A percentile compares a stretch with the other conserved stretches of the same genome.
These are phyloP conservation scores for Paxillus ammoniavirescens DNA, from an alignment of 768 basidiomycete species.

Conservation along the genomic window DNA sequence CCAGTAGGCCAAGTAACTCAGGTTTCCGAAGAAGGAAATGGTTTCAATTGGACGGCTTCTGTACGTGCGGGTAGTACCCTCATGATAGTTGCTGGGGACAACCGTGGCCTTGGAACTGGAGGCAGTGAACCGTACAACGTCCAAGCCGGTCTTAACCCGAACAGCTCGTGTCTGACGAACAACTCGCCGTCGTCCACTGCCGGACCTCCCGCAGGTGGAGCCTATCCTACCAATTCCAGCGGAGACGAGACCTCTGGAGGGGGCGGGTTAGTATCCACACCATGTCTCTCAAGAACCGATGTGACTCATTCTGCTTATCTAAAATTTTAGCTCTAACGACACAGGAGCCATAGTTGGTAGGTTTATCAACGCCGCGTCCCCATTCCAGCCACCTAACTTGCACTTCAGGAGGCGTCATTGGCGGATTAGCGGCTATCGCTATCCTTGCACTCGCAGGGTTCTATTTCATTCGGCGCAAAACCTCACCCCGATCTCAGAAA, in stretches of 20 bases:
- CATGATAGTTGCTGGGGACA: conserved; percentile 65
- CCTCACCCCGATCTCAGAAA: conserved; percentile 39
- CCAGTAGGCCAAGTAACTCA: conserved; percentile 49
- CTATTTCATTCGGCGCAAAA: conserved; percentile 51
- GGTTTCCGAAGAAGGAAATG: conserved; percentile 47
- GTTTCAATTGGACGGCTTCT: conserved; percentile 67
- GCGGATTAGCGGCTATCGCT: conserved; percentile 53
- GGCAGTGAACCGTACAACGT: conserved; percentile 65
- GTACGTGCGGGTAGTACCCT: conserved; percentile 66
- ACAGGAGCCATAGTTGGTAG: conserved; percentile 52
- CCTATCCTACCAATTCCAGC: conserved; percentile 56
- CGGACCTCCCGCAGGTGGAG: conserved; percentile 72
- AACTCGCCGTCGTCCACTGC: conserved; percentile 76
- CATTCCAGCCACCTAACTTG: conserved; percentile 7
- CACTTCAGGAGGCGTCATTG: conserved; percentile 48
- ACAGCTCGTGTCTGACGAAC: conserved; percentile 53
- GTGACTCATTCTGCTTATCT: background rate
- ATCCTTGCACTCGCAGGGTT: conserved; percentile 40
- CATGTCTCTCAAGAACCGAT: background rate
- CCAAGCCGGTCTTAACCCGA: conserved; percentile 45
- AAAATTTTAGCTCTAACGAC: conserved; percentile 32
- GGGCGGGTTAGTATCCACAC: conserved; percentile 22
- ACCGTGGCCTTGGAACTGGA: conserved; percentile 62
- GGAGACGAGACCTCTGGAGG: conserved; percentile 32
- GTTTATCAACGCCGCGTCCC: conserved; percentile 2